Conservation (phyloP, 2,329 filamentous ascomycete genomes). For the Aspergillus sp. region DNA sequence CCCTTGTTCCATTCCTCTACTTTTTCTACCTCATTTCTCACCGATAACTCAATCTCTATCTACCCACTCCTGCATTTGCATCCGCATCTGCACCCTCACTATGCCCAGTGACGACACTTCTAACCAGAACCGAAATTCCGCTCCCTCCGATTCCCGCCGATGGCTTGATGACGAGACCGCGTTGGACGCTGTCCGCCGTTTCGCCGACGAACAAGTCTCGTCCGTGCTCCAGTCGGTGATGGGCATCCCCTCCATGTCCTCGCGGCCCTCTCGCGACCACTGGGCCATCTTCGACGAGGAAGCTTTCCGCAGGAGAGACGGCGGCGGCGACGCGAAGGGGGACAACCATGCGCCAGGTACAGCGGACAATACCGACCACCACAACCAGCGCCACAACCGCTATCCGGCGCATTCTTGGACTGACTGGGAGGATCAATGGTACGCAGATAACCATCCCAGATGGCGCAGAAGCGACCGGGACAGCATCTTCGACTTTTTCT, state of each 20-base stretch:
- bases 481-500: constrained; percentile 37
- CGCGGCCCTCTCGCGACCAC: constrained; percentile 32
- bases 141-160: constrained; percentile 28
- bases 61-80: background rate
- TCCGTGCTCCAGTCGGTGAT: constrained; percentile 57
- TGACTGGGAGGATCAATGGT: constrained; percentile 27
- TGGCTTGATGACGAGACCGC: constrained; percentile 51
- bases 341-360: background rate
- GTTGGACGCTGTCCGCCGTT: constrained; percentile 62
- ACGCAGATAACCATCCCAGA: constrained; percentile 23
- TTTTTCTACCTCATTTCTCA: background rate
- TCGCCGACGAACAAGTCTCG: constrained; percentile 60
- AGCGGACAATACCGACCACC: background rate
- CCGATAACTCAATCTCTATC: background rate
- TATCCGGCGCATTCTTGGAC: constrained; percentile 9
- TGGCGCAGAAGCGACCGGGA: constrained; percentile 31
- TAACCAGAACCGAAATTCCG: constrained; percentile 2
- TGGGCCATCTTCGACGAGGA: constrained; percentile 40
- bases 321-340: constrained; percentile 9
- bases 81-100: constrained; percentile 10
- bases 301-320: constrained; percentile 20
- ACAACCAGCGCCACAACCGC: background rate
- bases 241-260: constrained; percentile 43
- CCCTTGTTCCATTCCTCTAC: background rate
- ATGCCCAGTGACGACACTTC: constrained; percentile 29